Evolutionary conservation across 495 filamentous ascomycete species (phyloP).

Genomic region (Podospora pseudopauciseta): DNA sequence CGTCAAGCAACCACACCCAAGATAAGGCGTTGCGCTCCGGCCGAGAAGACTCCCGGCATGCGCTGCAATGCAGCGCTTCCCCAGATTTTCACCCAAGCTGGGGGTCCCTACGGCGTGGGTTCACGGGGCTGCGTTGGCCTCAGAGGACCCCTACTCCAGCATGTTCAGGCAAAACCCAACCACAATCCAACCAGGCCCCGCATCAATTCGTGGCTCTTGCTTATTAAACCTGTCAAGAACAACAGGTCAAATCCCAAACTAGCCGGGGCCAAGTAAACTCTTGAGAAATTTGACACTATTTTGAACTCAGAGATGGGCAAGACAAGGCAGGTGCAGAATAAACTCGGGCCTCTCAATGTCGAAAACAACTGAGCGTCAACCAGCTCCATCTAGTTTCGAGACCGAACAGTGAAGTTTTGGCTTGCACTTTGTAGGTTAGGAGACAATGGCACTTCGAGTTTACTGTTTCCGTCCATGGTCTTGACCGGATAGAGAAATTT

Average conservation of each 20-base stretch:
- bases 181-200: too few species aligned
- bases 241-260: too few species aligned
- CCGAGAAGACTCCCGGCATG: background rate
- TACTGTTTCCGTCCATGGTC: conserved; percentile 7
- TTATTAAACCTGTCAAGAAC: too few species aligned
- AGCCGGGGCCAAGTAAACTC: background rate
- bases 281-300: background rate
- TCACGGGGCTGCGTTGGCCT: too few species aligned
- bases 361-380: background rate
- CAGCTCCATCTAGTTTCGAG: background rate
- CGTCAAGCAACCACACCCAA: background rate
- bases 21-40: background rate
- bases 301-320: background rate
- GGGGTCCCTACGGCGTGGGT: too few species aligned
- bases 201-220: too few species aligned
- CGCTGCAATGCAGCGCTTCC: background rate
- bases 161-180: too few species aligned
- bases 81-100: background rate
- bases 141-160: too few species aligned
- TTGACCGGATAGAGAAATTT: background rate
- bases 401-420: background rate
- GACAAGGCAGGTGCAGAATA: background rate
- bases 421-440: background rate
- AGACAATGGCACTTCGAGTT: background rate
- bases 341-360: background rate